Conservation (phyloP, 2,329 filamentous ascomycete species). For the Chrysosporium keratinophilum region DNA sequence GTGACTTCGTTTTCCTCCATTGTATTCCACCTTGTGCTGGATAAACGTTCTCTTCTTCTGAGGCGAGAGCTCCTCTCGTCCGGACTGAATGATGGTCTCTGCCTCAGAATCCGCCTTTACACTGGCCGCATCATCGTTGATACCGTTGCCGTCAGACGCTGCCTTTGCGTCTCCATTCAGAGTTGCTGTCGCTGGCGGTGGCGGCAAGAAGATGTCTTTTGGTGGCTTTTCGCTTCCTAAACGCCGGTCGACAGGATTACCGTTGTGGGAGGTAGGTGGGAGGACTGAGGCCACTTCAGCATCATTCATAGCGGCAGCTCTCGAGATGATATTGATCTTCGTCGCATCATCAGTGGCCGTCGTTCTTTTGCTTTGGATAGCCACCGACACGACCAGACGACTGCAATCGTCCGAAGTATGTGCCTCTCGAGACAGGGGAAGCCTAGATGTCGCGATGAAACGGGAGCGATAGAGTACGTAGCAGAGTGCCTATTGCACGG, state of each 20-base stretch:
- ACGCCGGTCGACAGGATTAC: conserved; percentile 1
- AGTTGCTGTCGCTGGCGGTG: neutral
- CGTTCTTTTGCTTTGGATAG: conserved; percentile 22
- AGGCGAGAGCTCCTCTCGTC: conserved; percentile 37
- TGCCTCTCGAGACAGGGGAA: neutral
- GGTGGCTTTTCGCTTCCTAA: conserved; percentile 5
- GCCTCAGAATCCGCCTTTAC: conserved; percentile 40
- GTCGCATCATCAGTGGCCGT: conserved; percentile 39
- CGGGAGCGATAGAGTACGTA: neutral
- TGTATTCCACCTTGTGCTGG: conserved; percentile 22
- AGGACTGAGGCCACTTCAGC: conserved; percentile 31
- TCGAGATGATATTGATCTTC: conserved; percentile 30
- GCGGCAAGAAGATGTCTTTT: conserved; percentile 5
- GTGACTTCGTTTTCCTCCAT: conserved; percentile 21
- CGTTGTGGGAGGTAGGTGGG: conserved; percentile 9
- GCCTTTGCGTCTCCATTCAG: conserved; percentile 2
- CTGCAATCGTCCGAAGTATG: conserved; percentile 9
- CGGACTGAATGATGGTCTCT: conserved; percentile 41
- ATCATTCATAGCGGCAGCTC: conserved; percentile 41
- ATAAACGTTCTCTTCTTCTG: conserved; percentile 38
- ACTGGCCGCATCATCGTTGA: conserved; percentile 25
- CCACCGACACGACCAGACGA: conserved; percentile 7
- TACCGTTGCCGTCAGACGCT: conserved; percentile 2
- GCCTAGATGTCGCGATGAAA: conserved; percentile 1
- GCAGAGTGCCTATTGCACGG: neutral